Conservation (phyloP, 202 grass and related monocot genomes). For the Zoysia matrella region DNA sequence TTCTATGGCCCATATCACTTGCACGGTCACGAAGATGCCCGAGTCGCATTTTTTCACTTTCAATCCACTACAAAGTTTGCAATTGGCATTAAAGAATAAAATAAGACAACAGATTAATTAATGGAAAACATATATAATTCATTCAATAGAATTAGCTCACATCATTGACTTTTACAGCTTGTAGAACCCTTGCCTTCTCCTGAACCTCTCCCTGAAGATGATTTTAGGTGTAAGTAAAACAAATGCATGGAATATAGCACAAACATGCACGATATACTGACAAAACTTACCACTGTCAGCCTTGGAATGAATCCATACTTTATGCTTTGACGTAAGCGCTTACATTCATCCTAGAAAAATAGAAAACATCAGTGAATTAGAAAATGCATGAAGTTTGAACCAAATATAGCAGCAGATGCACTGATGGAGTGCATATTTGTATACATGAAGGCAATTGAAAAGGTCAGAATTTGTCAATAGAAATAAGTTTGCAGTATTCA, state of each 20-base stretch:
- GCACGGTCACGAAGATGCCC: constrained; percentile 97
- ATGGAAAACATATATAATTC: constrained; percentile 26
- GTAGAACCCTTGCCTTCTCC: constrained; percentile 89
- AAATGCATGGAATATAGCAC: constrained; percentile 13
- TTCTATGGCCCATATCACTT: constrained; percentile 96
- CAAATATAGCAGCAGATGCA: constrained; percentile 31
- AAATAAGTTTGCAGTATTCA: constrained; percentile 26
- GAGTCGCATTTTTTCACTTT: constrained; percentile 93
- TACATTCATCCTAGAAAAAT: constrained; percentile 93
- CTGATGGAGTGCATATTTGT: neutral
- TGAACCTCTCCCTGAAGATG: constrained; percentile 91
- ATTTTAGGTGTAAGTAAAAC: constrained; percentile 31
- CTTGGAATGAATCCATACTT: constrained; percentile 93
- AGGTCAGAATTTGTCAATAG: constrained; percentile 4
- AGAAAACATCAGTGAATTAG: constrained; percentile 38
- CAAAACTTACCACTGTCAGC: constrained; percentile 80
- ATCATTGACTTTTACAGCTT: constrained; percentile 92
- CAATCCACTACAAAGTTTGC: constrained; percentile 79
- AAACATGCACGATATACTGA: constrained; percentile 7
- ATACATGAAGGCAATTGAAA: too few species aligned
- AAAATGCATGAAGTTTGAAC: constrained; percentile 12
- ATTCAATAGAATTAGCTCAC: constrained; percentile 54
- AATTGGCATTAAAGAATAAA: constrained; percentile 33
- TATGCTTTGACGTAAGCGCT: constrained; percentile 99
- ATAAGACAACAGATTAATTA: constrained; percentile 21